Evolutionary conservation across 495 filamentous ascomycete genomes (phyloP).

Genomic region (Neurospora discreta): DNA sequence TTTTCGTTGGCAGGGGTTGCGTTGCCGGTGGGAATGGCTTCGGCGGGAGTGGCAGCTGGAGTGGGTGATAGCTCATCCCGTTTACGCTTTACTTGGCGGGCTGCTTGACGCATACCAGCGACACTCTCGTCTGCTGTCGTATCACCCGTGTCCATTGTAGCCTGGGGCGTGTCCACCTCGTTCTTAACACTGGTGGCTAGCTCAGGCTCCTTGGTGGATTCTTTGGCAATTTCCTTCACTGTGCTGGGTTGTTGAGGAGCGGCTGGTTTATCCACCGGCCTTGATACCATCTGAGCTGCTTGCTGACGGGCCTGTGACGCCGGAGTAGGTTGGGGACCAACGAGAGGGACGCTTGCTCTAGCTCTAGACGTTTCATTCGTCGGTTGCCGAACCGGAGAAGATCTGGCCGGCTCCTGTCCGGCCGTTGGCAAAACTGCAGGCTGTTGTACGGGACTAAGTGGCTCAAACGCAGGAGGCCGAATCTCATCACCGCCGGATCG

Average conservation of each 20-base stretch:
- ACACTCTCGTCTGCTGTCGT: constrained; percentile 38
- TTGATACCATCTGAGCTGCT: constrained; percentile 9
- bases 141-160: constrained; percentile 38
- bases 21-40: neutral
- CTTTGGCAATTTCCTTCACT: neutral
- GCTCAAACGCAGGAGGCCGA: constrained; percentile 33
- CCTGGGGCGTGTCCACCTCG: constrained; percentile 52
- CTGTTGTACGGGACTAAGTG: constrained; percentile 29
- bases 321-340: constrained; percentile 9
- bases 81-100: constrained; percentile 31
- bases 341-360: neutral
- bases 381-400: neutral
- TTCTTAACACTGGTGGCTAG: constrained; percentile 45
- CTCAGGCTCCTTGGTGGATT: constrained; percentile 7
- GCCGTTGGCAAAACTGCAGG: neutral
- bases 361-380: neutral
- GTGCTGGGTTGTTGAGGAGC: neutral
- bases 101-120: constrained; percentile 12
- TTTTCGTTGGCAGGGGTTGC: neutral
- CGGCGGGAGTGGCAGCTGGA: constrained; percentile 7
- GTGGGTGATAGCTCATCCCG: constrained; percentile 30
- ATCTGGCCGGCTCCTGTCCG: neutral
- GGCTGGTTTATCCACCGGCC: constrained; percentile 1
- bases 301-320: constrained; percentile 14
- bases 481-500: constrained; percentile 20